A percentile compares a stretch with the other conserved stretches of the same genome.
Evolutionary conservation across 2,329 filamentous ascomycete species (phyloP).

Genomic region (Diplocarpon rosae): DNA sequence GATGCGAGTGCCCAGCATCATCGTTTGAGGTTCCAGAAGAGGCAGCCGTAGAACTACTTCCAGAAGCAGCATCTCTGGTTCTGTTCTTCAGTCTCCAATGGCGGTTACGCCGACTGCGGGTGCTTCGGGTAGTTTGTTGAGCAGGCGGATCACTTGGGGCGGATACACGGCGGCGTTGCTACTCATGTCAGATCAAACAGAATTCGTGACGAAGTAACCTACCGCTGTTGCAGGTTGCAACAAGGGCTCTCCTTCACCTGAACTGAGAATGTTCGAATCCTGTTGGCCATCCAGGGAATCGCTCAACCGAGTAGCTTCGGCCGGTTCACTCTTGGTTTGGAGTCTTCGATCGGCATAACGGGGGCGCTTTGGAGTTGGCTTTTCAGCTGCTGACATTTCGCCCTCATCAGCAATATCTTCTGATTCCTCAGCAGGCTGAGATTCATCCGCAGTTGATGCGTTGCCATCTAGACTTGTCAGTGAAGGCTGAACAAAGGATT

Average conservation of each 20-base stretch:
- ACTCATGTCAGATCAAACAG: slow-evolving; percentile 7
- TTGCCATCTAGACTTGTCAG: slow-evolving; percentile 7
- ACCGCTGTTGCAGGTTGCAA: slow-evolving; percentile 10
- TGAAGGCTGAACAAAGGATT: not conserved
- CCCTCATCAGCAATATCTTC: slow-evolving; percentile 2
- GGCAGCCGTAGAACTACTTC: not conserved
- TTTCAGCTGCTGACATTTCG: slow-evolving; percentile 1
- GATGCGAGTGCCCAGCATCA: slow-evolving; percentile 1
- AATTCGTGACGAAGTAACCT: slow-evolving; percentile 1
- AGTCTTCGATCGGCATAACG: slow-evolving; percentile 13
- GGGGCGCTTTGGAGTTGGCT: slow-evolving; percentile 14
- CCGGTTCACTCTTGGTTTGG: slow-evolving; percentile 21
- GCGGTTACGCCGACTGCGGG: slow-evolving; percentile 17
- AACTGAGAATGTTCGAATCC: slow-evolving; percentile 17
- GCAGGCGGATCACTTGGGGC: slow-evolving; percentile 23
- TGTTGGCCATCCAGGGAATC: slow-evolving; percentile 18
- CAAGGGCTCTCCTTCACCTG: slow-evolving; percentile 16
- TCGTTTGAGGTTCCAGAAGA: slow-evolving; percentile 13
- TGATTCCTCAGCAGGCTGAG: not conserved
- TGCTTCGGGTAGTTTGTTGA: slow-evolving; percentile 12
- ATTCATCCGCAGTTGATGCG: slow-evolving; percentile 6
- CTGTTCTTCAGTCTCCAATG: slow-evolving; percentile 25
- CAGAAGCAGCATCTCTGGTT: slow-evolving; percentile 9
- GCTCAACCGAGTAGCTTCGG: slow-evolving; percentile 7
- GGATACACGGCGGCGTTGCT: slow-evolving; percentile 22